Evolutionary conservation across 108 stramenopile genomes (phyloP).

Genomic region (Tribonema minus): DNA sequence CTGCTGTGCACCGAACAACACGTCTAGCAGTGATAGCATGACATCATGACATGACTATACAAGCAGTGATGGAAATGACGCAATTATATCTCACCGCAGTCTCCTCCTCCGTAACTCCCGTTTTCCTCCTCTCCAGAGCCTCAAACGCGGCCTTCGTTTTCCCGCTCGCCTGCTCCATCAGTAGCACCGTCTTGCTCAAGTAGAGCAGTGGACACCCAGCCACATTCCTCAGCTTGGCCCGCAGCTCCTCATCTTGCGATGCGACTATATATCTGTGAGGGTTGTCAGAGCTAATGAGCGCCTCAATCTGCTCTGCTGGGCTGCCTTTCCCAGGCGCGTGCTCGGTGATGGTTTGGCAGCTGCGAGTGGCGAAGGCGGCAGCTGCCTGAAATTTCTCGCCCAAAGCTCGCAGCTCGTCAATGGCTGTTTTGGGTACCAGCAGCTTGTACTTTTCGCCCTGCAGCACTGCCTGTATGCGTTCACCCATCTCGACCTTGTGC

Average conservation of each 20-base stretch:
- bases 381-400: neutral
- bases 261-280: slow-evolving; percentile 27
- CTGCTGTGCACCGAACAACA: neutral
- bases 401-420: neutral
- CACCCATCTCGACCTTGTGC: slow-evolving; percentile 24
- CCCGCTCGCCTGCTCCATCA: slow-evolving; percentile 35
- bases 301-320: slow-evolving; percentile 24
- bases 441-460: slow-evolving; percentile 4
- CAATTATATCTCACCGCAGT: neutral
- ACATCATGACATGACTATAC: neutral
- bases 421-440: neutral
- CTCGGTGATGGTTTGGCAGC: neutral
- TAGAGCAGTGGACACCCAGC: slow-evolving; percentile 28
- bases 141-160: slow-evolving; percentile 30
- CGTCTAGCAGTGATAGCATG: neutral
- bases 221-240: slow-evolving; percentile 12
- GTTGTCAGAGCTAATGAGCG: slow-evolving; percentile 24
- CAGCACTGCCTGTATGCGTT: slow-evolving; percentile 24
- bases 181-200: slow-evolving; percentile 20
- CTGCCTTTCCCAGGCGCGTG: neutral
- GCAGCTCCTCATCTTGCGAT: slow-evolving; percentile 32
- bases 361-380: neutral
- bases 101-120: neutral
- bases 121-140: slow-evolving; percentile 3
- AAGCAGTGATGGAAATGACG: neutral